phyloP scores from a whole-genome alignment of 495 filamentous ascomycete genomes.

The Hypoxylon fragiforme region DNA sequence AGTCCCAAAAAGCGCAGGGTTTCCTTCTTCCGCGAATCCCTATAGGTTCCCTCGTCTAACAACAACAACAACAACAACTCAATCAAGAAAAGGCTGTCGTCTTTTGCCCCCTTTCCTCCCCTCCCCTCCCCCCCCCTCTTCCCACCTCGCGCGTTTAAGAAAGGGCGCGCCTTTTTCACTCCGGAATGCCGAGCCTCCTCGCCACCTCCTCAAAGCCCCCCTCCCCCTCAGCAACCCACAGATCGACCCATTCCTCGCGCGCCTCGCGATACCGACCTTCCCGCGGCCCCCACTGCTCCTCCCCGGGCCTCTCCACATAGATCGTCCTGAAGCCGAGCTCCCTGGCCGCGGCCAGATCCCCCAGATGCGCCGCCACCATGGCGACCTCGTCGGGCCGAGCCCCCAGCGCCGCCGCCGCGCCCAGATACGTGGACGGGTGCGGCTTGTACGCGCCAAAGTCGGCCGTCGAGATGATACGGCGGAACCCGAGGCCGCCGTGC shows the following conservation, averaged over 20 bases:
- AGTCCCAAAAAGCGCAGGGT: neutral
- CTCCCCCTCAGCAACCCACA: slow-evolving; percentile 58
- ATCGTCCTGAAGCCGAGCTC: slow-evolving; percentile 66
- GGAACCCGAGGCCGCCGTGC: slow-evolving; percentile 63
- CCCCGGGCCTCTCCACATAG: slow-evolving; percentile 70
- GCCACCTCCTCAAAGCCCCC: slow-evolving; percentile 60
- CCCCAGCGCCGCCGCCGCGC: slow-evolving; percentile 63
- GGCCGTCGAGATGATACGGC: slow-evolving; percentile 63
- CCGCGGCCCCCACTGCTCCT: slow-evolving; percentile 63
- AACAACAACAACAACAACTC: no score
- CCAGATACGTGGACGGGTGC: slow-evolving; percentile 65
- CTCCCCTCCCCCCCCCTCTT: neutral
- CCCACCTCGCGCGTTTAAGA: neutral
- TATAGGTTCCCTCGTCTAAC: no score
- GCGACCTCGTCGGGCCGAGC: slow-evolving; percentile 63
- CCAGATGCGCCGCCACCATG: slow-evolving; percentile 78
- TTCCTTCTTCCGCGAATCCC: neutral
- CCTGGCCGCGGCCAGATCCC: slow-evolving; percentile 69
- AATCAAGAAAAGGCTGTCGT: no score
- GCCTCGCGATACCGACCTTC: slow-evolving; percentile 54
- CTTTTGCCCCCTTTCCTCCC: no score
- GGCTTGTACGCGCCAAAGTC: slow-evolving; percentile 82
- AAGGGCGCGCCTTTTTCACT: slow-evolving; percentile 19
- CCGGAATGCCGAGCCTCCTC: slow-evolving; percentile 46
- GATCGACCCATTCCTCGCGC: slow-evolving; percentile 65